Evolutionary conservation across 192 early-diverging fungal species (phyloP), one percentile per base, ranked within the genome.

Genomic region (Linnemannia elongata): DNA sequence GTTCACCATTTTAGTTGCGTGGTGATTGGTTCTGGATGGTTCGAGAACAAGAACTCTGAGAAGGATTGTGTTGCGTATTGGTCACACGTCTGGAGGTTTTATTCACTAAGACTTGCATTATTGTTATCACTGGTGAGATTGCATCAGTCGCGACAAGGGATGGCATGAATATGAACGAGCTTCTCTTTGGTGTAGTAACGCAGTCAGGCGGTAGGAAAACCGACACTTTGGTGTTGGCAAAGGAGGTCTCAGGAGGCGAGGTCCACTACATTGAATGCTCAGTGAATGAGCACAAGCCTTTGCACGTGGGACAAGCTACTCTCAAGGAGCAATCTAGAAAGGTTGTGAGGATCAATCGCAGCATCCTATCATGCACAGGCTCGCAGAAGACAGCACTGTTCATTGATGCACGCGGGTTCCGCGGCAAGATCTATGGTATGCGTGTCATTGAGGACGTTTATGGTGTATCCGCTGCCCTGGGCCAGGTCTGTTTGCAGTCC

Each of bases 161-260:
- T 1, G 79, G 74, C 42, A 74, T 80, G 7, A 72, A 80, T 17
- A 8, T 18, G 15, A 74, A 66, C 44, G 79, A 80, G 79, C 18
- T 69, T n/a, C 72, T 80, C 44, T 80, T 80, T 69, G 72, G 72
- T 0, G 15, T 60, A 20, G 44, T 69, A 24, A 68, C 79, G 2
- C 72, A 80, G 30, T 74, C 79, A 10, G 79, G 79, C n/a, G 79
- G 79, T 3, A 42, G 72, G 55, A 80, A 80, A 74, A 72, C 72
- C 6, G 79, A 80, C 41, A 80, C 72, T n/a, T 74, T 80, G 60
- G 41, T 80, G 12, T 35, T 60, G 72, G 72, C 69, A 20, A 63
- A 70, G 35, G 49, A 74, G 66, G 33, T 76, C 33, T 69, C 68
- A 7, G 52, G 36, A 36, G 74, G 66, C 17, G 49, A 57, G n/a